Percentiles rank a stretch among this genome's conserved stretches.
Conservation (phyloP, 2,329 filamentous ascomycete genomes). For the Cytospora piceae region DNA sequence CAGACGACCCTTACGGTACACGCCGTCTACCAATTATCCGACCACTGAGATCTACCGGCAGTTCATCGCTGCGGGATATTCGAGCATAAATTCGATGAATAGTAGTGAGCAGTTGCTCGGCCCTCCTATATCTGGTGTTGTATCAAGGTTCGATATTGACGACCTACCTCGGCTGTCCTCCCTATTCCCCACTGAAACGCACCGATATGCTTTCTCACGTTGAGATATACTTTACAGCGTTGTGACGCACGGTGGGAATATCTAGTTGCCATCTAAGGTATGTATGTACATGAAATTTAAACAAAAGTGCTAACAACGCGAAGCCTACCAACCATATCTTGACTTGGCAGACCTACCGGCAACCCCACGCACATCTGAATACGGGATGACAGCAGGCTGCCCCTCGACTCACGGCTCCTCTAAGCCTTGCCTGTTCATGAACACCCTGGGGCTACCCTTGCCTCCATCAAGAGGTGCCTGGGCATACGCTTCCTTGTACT, state of each 20-base stretch:
- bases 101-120: no score
- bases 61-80: no score
- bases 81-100: no score
- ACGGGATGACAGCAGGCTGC: neutral
- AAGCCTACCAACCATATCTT: neutral
- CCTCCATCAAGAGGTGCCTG: conserved; percentile 26
- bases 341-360: neutral
- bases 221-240: neutral
- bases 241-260: conserved; percentile 5
- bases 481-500: conserved; percentile 23
- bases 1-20: no score
- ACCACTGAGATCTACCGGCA: no score
- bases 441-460: conserved; percentile 31
- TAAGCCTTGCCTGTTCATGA: conserved; percentile 32
- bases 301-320: neutral
- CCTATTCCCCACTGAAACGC: neutral
- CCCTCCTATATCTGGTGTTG: no score
- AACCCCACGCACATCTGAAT: neutral
- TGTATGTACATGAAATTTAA: conserved; percentile 7
- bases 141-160: no score
- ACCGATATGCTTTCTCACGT: conserved; percentile 1
- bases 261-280: conserved; percentile 4
- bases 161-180: neutral
- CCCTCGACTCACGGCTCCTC: neutral
- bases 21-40: no score